Conservation (phyloP, 768 basidiomycete species). For the Termitomyces sp. region DNA sequence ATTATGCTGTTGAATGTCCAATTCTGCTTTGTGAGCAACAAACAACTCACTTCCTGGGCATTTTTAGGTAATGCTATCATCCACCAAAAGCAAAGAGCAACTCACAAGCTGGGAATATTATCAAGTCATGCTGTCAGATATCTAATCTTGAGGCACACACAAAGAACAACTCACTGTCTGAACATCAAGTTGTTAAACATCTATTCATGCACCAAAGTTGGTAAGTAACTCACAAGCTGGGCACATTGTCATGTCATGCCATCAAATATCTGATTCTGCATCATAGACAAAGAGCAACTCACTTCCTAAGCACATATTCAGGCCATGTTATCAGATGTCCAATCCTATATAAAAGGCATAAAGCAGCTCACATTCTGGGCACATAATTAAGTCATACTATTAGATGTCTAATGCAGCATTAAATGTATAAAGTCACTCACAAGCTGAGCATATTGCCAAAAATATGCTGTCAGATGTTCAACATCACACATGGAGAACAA, state of each 20-base stretch:
- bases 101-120: background rate
- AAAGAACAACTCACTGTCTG: background rate
- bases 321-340: background rate
- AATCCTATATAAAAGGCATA: background rate
- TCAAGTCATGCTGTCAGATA: background rate
- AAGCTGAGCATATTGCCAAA: background rate
- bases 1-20: background rate
- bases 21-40: background rate
- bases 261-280: background rate
- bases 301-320: background rate
- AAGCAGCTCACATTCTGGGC: background rate
- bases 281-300: background rate
- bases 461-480: background rate
- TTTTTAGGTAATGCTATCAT: background rate
- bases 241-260: background rate
- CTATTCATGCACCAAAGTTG: background rate
- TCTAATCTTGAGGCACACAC: background rate
- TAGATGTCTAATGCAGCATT: background rate
- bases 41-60: background rate
- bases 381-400: background rate
- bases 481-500: too few relatives aligned
- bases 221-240: background rate
- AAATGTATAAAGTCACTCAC: background rate
- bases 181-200: background rate
- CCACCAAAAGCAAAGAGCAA: background rate